phyloP scores from a whole-genome alignment of 2,329 filamentous ascomycete genomes.

The Neobulgaria alba region DNA sequence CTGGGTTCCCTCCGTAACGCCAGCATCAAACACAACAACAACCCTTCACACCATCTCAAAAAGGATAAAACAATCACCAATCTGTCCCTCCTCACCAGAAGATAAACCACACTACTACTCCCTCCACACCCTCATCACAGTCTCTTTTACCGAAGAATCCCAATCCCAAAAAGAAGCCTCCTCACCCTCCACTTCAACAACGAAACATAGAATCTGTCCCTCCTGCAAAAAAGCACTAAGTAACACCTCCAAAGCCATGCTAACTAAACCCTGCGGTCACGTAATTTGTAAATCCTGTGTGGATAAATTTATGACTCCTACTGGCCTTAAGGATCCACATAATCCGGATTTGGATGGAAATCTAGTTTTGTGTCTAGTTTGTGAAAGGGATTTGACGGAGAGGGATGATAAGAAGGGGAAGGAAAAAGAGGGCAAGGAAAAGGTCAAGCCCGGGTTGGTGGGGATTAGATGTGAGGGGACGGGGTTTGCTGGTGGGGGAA shows the following conservation, averaged over 20 bases:
- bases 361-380: constrained; percentile 70
- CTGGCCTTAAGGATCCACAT: constrained; percentile 49
- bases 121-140: constrained; percentile 65
- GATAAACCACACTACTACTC: constrained; percentile 65
- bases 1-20: constrained; percentile 83
- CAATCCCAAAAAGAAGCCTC: too few relatives aligned
- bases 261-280: constrained; percentile 85
- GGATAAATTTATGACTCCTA: constrained; percentile 67
- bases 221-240: constrained; percentile 75
- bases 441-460: constrained; percentile 63
- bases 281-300: constrained; percentile 83
- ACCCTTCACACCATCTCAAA: constrained; percentile 48
- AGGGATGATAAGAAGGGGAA: constrained; percentile 35
- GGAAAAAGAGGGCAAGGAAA: constrained; percentile 45
- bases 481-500: constrained; percentile 82
- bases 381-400: constrained; percentile 65
- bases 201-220: constrained; percentile 59
- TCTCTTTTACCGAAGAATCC: constrained; percentile 73
- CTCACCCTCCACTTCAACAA: constrained; percentile 34
- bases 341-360: constrained; percentile 41
- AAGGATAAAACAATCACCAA: constrained; percentile 56
- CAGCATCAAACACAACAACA: constrained; percentile 51
- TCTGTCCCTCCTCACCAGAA: constrained; percentile 67
- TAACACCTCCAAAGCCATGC: constrained; percentile 73
- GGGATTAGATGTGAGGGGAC: constrained; percentile 81